Evolutionary conservation across 257 asterid genomes (phyloP), one percentile per base, ranked within the genome.

Genomic region (Avicennia marina): DNA sequence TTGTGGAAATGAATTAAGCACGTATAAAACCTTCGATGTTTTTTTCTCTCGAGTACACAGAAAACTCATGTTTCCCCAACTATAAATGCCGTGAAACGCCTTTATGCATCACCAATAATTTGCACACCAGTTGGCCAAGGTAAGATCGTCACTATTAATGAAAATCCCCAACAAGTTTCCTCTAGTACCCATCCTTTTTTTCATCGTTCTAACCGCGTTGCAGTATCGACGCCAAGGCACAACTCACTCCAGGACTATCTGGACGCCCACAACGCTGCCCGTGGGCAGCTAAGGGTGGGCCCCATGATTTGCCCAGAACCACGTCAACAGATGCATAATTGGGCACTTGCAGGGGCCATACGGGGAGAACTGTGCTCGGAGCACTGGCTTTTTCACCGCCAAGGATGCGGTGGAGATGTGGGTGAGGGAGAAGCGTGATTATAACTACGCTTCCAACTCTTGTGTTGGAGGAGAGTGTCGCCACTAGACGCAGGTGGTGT

Each of bases 401-500:
- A 1, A 1, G 0, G 41, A 25, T 0, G 75, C 75, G 0, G 68
- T 75, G 7, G n/a, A 26, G 2, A 4, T 52, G 68, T 74, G 80
- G 80, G 74, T 57, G 0, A 43, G n/a, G 0, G 73, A 74, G 42
- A 57, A 21, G 71, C 4, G 2, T 3, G 6, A 24, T 32, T 74
- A 74, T 6, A 0, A 70, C 22, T 20, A 66, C 21, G 27, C 7
- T 2, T 44, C 71, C 1, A 74, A 74, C 21, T 4, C 68, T 0
- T 65, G 79, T 11, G n/a, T 6, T 0, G 4, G 63, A 0, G 71
- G 73, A 1, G 17, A 27, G 36, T 65, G 72, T 1, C 4, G 41
- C 0, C 80, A 65, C 31, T 74, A 74, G 18, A 68, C 73, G 2
- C 80, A 74, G 26, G 70, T 74, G 10, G 75, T 74, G 4, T 74